These are phyloP conservation scores for Pythium scleroteichum DNA, from an alignment of 352 stramenopile genomes.

Conservation along the genomic window DNA sequence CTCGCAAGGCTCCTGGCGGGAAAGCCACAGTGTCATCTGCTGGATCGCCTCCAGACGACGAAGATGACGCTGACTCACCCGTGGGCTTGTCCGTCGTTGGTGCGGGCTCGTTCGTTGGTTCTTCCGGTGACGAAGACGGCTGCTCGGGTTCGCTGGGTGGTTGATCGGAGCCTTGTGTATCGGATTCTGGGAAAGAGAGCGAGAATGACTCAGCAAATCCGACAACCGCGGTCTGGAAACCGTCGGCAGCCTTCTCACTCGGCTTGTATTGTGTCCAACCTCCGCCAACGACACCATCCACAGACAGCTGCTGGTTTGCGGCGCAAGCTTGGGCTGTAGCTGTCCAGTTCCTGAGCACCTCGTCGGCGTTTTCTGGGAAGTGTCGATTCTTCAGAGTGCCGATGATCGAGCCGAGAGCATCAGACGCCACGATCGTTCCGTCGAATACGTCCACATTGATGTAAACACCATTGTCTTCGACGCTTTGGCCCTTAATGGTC, in stretches of 20 bases:
- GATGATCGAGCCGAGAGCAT: constrained; percentile 21
- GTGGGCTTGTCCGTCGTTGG: not conserved
- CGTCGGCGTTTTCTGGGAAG: constrained; percentile 28
- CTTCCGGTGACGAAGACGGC: not conserved
- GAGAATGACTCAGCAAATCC: constrained; percentile 9
- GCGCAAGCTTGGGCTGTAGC: constrained; percentile 16
- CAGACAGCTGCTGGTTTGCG: constrained; percentile 17
- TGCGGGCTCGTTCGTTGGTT: not conserved
- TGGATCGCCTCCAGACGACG: not conserved
- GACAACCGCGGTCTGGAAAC: not conserved
- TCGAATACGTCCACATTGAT: constrained; percentile 27
- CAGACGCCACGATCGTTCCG: constrained; percentile 21
- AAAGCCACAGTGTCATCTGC: too few species aligned
- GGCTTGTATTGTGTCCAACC: constrained; percentile 23
- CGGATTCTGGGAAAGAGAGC: constrained; percentile 1
- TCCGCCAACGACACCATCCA: constrained; percentile 29
- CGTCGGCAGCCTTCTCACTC: not conserved
- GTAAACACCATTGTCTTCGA: constrained; percentile 26
- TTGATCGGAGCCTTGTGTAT: not conserved
- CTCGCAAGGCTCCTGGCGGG: too few species aligned
- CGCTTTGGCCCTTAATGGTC: constrained; percentile 19
- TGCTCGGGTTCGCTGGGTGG: not conserved
- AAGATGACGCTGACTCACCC: not conserved
- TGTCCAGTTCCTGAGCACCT: constrained; percentile 25
- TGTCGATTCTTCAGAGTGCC: constrained; percentile 23